phyloP scores from a whole-genome alignment of 352 stramenopile genomes.

The Phytophthora sansomeana region DNA sequence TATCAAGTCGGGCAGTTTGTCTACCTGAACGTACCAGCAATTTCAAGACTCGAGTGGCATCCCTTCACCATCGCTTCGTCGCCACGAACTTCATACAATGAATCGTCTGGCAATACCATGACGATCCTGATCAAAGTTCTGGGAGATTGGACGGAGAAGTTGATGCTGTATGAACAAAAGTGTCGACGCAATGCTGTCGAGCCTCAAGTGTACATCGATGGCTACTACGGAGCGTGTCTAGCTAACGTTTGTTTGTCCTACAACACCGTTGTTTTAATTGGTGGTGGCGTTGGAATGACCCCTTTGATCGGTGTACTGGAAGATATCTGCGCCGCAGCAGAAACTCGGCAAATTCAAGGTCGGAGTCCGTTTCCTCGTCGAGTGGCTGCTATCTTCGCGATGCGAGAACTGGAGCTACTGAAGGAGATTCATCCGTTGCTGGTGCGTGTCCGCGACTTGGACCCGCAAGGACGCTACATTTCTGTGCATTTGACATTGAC shows the following conservation, averaged over 20 bases:
- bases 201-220: constrained; percentile 57
- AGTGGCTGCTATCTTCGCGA: constrained; percentile 48
- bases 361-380: constrained; percentile 19
- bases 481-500: constrained; percentile 39
- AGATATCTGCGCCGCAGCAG: constrained; percentile 34
- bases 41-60: constrained; percentile 57
- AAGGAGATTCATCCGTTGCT: constrained; percentile 50
- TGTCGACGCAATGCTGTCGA: constrained; percentile 15
- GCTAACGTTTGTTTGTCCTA: constrained; percentile 40
- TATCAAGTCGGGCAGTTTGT: constrained; percentile 53
- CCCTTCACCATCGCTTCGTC: constrained; percentile 60
- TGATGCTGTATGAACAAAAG: constrained; percentile 40
- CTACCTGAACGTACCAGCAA: constrained; percentile 51
- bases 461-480: constrained; percentile 33
- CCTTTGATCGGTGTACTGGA: constrained; percentile 56
- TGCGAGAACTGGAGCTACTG: constrained; percentile 49
- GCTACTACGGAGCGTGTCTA: constrained; percentile 55
- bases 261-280: constrained; percentile 48
- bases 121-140: constrained; percentile 56
- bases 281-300: constrained; percentile 53
- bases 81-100: constrained; percentile 20
- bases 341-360: constrained; percentile 19
- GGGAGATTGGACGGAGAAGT: constrained; percentile 52
- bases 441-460: constrained; percentile 28
- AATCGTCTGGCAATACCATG: constrained; percentile 24